Base-by-base conservation (phyloP, 768 basidiomycete genomes). In the Boletus subparvulus region DNA sequence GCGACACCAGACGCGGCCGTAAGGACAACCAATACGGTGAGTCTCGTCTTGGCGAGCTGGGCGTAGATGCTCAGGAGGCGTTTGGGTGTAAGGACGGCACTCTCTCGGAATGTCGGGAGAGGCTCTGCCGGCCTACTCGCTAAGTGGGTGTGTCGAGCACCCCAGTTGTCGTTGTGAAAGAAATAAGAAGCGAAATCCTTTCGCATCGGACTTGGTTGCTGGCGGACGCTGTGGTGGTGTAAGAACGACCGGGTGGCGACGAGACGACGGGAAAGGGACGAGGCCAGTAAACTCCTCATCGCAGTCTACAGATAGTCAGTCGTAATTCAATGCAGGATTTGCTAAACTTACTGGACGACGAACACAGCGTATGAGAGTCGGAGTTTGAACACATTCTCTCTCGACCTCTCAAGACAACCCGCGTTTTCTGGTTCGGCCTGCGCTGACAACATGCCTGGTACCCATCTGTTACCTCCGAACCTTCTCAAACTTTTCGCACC, bases 401-500 rank as follows among this genome's bases (percentile, higher is more conserved):
- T 43, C 49, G 47, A 61, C 60, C 54, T 33, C 50, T 33, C 50
- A 54, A 54, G 47, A 44, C 33, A 46, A 30, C 44, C 33, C 42
- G 16, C 44, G 36, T 37, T n/a, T 52, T 68, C 60, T 53, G 41
- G 46, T 39, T 50, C 50, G 24, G 56, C 19, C 39, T 17, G 48
- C 30, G 52, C 59, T 32, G 54, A 58, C 68, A 53, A 42, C 9
- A 80, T 80, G 79, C 80, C 79, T 11, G 90, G 89, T 47, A 94
- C 92, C 4, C 92, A 95, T 75, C 80, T 95, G 24, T 83, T 99
- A 24, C 96, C 96, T 4, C 94, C 94, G 4, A 97, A 98, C 74
- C 84, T 99, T 50, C 86, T 98, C 72, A 94, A 96, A 71, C 88
- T 98, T 62, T 99, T 98, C 72, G 88, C 93, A 0, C 94, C 97